phyloP scores from a whole-genome alignment of 1,284 basidiomycete genomes.

The Irpex rosettiformis region DNA sequence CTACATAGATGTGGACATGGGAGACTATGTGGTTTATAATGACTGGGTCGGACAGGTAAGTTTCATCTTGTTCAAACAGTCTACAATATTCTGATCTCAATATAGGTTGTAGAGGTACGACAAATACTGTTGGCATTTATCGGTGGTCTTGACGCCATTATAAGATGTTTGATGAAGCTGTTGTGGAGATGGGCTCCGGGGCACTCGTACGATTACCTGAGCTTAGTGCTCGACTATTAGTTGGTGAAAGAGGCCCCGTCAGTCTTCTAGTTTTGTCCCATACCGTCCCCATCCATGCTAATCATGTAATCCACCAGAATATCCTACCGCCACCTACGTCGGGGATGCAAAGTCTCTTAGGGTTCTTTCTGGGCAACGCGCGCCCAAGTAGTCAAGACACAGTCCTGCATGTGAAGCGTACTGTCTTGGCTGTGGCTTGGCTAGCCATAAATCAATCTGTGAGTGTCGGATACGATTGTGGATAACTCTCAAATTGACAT shows the following conservation, averaged over 20 bases:
- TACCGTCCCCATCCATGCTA: neutral
- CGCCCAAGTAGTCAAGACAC: slow-evolving; percentile 48
- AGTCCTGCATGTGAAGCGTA: slow-evolving; percentile 75
- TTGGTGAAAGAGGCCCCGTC: slow-evolving; percentile 72
- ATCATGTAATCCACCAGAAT: slow-evolving; percentile 46
- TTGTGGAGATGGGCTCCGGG: slow-evolving; percentile 58
- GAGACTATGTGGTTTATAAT: slow-evolving; percentile 79
- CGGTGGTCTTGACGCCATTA: slow-evolving; percentile 16
- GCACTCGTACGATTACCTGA: slow-evolving; percentile 71
- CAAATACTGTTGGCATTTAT: neutral
- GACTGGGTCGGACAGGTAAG: slow-evolving; percentile 90
- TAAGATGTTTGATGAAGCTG: slow-evolving; percentile 84
- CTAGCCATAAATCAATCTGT: slow-evolving; percentile 87
- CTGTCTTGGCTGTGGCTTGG: slow-evolving; percentile 83
- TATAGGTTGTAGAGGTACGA: slow-evolving; percentile 47
- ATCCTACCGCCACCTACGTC: slow-evolving; percentile 55
- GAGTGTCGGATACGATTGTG: slow-evolving; percentile 22
- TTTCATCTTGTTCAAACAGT: slow-evolving; percentile 6
- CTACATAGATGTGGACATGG: slow-evolving; percentile 61
- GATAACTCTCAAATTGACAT: neutral
- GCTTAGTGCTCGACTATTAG: slow-evolving; percentile 62
- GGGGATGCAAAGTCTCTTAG: slow-evolving; percentile 44
- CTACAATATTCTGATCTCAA: neutral
- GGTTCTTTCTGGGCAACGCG: slow-evolving; percentile 41
- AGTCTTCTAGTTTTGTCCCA: slow-evolving; percentile 20